Conservation (phyloP, 257 asterid species). For the Nemophila menziesii region DNA sequence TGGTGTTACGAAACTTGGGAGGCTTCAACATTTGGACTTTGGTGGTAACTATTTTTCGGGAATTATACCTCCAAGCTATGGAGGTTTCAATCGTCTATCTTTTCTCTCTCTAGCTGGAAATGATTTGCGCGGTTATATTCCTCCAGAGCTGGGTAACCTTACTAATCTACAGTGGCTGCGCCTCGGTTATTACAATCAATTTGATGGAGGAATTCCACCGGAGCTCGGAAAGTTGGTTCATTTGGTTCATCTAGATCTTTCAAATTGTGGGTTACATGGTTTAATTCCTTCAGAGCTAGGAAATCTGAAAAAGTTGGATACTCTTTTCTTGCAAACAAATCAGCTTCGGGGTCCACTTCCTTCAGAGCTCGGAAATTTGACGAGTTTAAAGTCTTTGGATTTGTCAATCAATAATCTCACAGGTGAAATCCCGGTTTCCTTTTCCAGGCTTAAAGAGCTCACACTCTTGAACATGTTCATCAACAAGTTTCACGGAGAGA, state of each 20-base stretch:
- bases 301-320: conserved; percentile 18
- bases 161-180: conserved; percentile 23
- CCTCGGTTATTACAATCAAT: conserved; percentile 28
- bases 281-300: conserved; percentile 25
- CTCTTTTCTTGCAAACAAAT: conserved; percentile 29
- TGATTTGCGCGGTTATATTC: conserved; percentile 27
- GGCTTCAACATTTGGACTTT: conserved; percentile 22
- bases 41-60: conserved; percentile 39
- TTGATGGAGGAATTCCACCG: conserved; percentile 27
- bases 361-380: conserved; percentile 25
- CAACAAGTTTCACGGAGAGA: conserved; percentile 30
- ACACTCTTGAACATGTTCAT: conserved; percentile 25
- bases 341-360: conserved; percentile 28
- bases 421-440: conserved; percentile 31
- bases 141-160: conserved; percentile 26
- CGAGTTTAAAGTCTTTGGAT: conserved; percentile 22
- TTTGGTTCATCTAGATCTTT: conserved; percentile 4
- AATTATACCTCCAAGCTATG: conserved; percentile 20
- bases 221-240: background rate
- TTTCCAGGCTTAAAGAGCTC: conserved; percentile 18
- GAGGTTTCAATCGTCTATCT: conserved; percentile 16
- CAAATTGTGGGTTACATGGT: conserved; percentile 25
- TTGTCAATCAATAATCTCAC: conserved; percentile 25
- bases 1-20: conserved; percentile 16
- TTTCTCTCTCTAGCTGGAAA: conserved; percentile 32